phyloP scores from a whole-genome alignment of 106 monocot genomes.

The Dendrobium officinale region DNA sequence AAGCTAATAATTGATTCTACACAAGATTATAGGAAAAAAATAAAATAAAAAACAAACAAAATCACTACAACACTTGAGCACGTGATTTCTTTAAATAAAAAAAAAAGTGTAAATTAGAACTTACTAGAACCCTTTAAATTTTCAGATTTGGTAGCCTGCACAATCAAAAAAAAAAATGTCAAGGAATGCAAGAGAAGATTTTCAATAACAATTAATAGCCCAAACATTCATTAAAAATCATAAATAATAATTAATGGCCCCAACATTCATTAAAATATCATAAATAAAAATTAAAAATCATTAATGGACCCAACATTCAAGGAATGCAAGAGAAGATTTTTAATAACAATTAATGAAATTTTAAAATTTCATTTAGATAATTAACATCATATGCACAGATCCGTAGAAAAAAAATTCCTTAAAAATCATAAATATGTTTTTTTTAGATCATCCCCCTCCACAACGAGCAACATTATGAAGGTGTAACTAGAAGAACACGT shows the following conservation, averaged over 20 bases:
- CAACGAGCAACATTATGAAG: no score
- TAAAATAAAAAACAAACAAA: not conserved
- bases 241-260: no score
- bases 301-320: not conserved
- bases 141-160: slow-evolving; percentile 58
- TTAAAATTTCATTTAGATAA: no score
- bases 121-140: slow-evolving; percentile 70
- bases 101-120: slow-evolving; percentile 13
- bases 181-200: not conserved
- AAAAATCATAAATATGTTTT: not conserved
- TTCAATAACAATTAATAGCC: slow-evolving; percentile 1
- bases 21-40: not conserved
- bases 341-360: not conserved
- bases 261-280: no score
- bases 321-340: not conserved
- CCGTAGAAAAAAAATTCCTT: not conserved
- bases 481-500: no score
- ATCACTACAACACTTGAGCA: not conserved
- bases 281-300: no score
- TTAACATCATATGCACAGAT: no score
- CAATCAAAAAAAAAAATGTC: slow-evolving; percentile 2
- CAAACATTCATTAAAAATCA: not conserved
- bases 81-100: not conserved
- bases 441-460: no score
- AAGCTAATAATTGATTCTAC: not conserved